phyloP scores from a whole-genome alignment of 139 green algal species.

The Chloropicon primus region DNA sequence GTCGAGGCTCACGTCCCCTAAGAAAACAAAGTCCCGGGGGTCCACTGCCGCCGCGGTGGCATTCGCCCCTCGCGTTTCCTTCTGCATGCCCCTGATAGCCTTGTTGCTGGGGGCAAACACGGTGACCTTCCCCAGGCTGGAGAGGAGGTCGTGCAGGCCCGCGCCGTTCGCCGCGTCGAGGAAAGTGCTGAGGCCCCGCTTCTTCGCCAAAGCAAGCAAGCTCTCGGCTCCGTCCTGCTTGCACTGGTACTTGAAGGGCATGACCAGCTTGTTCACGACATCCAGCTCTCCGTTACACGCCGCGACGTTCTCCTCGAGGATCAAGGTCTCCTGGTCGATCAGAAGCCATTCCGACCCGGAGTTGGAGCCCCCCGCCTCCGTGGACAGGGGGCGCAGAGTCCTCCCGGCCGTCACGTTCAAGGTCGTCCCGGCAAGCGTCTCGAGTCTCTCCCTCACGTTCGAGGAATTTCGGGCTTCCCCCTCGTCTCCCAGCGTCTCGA shows the following conservation, averaged over 20 bases:
- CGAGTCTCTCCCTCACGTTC: background rate
- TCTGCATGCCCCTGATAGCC: background rate
- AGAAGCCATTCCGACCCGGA: background rate
- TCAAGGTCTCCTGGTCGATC: background rate
- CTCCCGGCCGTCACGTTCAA: background rate
- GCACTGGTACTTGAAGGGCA: background rate
- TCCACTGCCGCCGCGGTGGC: background rate
- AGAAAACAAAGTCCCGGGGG: background rate
- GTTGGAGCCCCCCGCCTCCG: too few species aligned
- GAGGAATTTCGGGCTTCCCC: background rate
- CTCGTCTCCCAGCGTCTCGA: background rate
- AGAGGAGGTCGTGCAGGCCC: background rate
- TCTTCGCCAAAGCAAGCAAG: background rate
- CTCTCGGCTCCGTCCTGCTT: too few species aligned
- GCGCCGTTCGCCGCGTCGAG: background rate
- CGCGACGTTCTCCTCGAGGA: background rate
- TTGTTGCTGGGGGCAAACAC: background rate
- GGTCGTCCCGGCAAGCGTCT: background rate
- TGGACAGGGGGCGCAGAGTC: background rate
- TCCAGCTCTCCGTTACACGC: background rate
- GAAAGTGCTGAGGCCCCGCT: background rate
- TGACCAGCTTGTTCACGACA: background rate
- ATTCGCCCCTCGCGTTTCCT: background rate
- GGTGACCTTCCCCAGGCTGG: background rate
- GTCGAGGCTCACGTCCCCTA: background rate